Evolutionary conservation across 179 eudicot genomes (phyloP).

Genomic region (Gypsophila paniculata): DNA sequence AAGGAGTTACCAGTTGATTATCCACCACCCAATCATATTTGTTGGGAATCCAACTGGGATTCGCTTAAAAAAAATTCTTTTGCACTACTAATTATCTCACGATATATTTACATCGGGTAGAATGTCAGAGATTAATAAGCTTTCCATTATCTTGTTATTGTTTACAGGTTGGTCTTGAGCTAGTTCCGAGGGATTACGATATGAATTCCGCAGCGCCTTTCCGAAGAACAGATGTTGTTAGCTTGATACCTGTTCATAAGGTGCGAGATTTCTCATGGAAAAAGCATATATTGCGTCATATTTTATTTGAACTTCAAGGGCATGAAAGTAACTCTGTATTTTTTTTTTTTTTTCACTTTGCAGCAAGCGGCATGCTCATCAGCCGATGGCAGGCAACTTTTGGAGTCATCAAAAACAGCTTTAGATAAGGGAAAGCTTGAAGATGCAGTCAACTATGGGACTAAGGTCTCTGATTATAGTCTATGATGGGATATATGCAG

Average conservation of each 20-base stretch:
- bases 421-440: constrained; percentile 99
- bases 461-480: constrained; percentile 57
- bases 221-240: constrained; percentile 64
- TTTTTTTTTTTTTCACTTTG: constrained; percentile 25
- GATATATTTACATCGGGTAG: not conserved
- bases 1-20: not conserved
- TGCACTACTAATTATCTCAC: not conserved
- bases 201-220: constrained; percentile 87
- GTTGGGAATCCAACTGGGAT: not conserved
- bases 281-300: not conserved
- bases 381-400: constrained; percentile 95
- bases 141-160: constrained; percentile 2
- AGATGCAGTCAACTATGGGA: constrained; percentile 97
- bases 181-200: constrained; percentile 92
- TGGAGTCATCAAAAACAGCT: constrained; percentile 98
- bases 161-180: constrained; percentile 90
- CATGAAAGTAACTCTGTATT: constrained; percentile 8
- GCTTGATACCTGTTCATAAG: constrained; percentile 94
- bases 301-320: constrained; percentile 1
- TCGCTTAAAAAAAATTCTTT: not conserved
- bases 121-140: not conserved
- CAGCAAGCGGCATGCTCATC: constrained; percentile 99
- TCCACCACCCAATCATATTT: not conserved
- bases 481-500: not conserved
- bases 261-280: constrained; percentile 36